Conservation (phyloP, 208 protist genomes). For the Acanthamoeba culbertsoni region DNA sequence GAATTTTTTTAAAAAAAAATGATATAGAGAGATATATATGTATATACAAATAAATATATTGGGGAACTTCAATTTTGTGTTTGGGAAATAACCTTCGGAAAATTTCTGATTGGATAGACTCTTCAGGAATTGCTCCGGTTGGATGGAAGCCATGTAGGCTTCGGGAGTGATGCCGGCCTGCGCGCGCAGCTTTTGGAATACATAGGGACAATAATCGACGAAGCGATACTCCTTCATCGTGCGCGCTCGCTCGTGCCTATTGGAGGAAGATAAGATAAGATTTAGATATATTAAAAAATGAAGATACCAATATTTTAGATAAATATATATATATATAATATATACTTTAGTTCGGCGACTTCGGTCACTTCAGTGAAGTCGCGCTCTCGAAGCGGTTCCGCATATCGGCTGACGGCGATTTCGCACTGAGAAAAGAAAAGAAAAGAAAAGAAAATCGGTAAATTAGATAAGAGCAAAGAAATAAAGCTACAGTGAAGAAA, state of each 20-base stretch:
- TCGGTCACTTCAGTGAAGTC: constrained; percentile 1
- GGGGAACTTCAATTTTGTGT: too few relatives aligned
- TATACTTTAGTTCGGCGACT: neutral
- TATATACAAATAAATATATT: too few relatives aligned
- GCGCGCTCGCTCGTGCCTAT: neutral
- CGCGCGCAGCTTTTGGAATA: constrained; percentile 3
- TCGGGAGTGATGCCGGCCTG: neutral
- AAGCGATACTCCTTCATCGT: constrained; percentile 14
- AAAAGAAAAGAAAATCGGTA: neutral
- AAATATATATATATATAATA: neutral
- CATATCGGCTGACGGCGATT: neutral
- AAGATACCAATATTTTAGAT: too few relatives aligned
- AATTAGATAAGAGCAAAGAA: neutral
- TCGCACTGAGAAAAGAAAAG: neutral
- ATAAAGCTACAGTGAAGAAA: neutral
- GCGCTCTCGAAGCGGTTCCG: neutral
- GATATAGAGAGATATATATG: too few relatives aligned
- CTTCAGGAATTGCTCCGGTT: neutral
- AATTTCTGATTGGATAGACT: neutral
- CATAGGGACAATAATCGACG: constrained; percentile 11
- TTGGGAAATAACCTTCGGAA: neutral
- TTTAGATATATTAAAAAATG: too few relatives aligned
- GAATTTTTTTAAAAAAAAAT: neutral
- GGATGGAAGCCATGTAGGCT: constrained; percentile 15
- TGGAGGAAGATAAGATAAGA: too few relatives aligned